These are phyloP conservation scores for Alternaria brassicicola DNA, from an alignment of 2,329 filamentous ascomycete species.

Conservation along the genomic window DNA sequence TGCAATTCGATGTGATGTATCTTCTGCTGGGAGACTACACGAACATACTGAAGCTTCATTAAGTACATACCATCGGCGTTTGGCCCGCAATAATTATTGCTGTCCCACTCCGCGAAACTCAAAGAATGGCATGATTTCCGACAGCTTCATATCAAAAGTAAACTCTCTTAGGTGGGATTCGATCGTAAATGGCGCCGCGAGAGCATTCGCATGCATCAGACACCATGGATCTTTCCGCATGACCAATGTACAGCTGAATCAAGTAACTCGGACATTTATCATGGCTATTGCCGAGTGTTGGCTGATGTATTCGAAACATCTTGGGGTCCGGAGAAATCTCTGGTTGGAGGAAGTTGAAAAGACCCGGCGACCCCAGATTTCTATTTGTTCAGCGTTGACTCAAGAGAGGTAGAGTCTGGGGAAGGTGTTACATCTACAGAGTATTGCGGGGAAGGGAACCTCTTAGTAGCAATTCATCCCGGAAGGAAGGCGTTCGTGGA, in stretches of 20 bases:
- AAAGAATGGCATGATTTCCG: neutral
- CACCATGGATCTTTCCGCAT: neutral
- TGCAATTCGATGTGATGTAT: neutral
- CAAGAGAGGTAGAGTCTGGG: slow-evolving; percentile 12
- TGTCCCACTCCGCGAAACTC: neutral
- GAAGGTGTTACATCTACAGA: neutral
- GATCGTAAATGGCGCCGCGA: neutral
- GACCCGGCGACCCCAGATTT: slow-evolving; percentile 1
- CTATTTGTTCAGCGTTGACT: neutral
- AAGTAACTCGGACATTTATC: neutral
- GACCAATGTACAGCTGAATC: neutral
- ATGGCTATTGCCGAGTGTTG: neutral
- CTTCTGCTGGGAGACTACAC: neutral
- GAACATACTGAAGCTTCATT: neutral
- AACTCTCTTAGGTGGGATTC: slow-evolving; percentile 21
- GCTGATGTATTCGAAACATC: neutral
- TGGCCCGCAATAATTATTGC: slow-evolving; percentile 1
- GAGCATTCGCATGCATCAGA: neutral
- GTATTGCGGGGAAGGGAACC: neutral
- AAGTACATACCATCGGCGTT: slow-evolving; percentile 15
- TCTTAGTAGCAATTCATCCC: neutral
- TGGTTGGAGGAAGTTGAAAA: slow-evolving; percentile 25
- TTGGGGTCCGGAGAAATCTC: slow-evolving; percentile 17
- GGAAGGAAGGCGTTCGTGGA: neutral
- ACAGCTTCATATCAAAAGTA: slow-evolving; percentile 9